phyloP scores from a whole-genome alignment of 2,329 filamentous ascomycete genomes.

The Beauveria brongniartii region DNA sequence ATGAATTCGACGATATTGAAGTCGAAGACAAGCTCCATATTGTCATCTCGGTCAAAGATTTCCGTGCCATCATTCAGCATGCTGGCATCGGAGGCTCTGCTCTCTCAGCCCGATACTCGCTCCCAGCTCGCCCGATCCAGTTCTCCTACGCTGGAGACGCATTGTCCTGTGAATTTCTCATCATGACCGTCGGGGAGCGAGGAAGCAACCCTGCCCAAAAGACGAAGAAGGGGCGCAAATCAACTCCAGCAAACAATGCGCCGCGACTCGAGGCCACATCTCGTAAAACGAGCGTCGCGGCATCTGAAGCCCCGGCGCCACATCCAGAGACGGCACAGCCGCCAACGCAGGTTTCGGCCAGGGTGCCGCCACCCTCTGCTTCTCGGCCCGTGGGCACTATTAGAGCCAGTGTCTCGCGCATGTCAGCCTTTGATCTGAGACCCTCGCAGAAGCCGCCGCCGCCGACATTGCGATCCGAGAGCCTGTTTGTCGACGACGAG shows the following conservation, averaged over 20 bases:
- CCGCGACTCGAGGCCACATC: conserved; percentile 41
- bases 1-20: conserved; percentile 68
- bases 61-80: conserved; percentile 69
- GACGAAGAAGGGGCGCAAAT: conserved; percentile 38
- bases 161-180: conserved; percentile 65
- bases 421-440: conserved; percentile 37
- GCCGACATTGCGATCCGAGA: conserved; percentile 54
- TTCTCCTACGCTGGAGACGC: conserved; percentile 62
- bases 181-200: conserved; percentile 72
- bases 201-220: conserved; percentile 40
- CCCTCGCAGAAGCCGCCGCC: conserved; percentile 47
- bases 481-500: conserved; percentile 69
- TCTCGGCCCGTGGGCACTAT: conserved; percentile 27
- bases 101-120: conserved; percentile 61
- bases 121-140: conserved; percentile 63
- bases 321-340: conserved; percentile 5
- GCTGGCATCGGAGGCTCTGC: conserved; percentile 61
- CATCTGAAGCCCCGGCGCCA: conserved; percentile 22
- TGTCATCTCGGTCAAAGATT: conserved; percentile 75
- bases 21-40: conserved; percentile 71
- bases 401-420: conserved; percentile 27
- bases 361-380: conserved; percentile 21
- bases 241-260: conserved; percentile 23
- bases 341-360: conserved; percentile 18
- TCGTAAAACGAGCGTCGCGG: conserved; percentile 34